Conservation (phyloP, 1,284 basidiomycete genomes). For the Ustilago lituana region DNA sequence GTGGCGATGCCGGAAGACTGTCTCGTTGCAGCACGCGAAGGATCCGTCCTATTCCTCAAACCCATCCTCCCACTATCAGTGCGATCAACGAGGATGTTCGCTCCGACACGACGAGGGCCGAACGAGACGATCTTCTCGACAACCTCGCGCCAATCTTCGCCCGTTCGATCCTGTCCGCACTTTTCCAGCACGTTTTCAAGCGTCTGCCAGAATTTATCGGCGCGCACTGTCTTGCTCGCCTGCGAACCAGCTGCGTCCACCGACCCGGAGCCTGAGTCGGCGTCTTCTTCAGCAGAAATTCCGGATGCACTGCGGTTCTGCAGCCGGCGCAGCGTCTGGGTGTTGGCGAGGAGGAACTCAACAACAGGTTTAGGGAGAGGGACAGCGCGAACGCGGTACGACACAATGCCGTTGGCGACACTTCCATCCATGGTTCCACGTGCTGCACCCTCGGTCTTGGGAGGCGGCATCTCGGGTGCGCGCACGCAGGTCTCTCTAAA, state of each 20-base stretch:
- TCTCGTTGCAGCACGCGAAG: slow-evolving; percentile 14
- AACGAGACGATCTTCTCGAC: slow-evolving; percentile 86
- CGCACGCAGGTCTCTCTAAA: slow-evolving; percentile 91
- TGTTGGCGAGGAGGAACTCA: slow-evolving; percentile 81
- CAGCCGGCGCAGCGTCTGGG: slow-evolving; percentile 69
- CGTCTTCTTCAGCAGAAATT: slow-evolving; percentile 22
- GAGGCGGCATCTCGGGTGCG: slow-evolving; percentile 80
- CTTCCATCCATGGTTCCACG: slow-evolving; percentile 82
- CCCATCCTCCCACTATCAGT: slow-evolving; percentile 45
- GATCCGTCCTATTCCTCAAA: slow-evolving; percentile 38
- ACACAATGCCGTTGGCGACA: slow-evolving; percentile 78
- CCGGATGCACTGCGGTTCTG: slow-evolving; percentile 57
- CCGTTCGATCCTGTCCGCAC: slow-evolving; percentile 71
- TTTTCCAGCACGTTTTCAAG: slow-evolving; percentile 74
- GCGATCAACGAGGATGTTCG: slow-evolving; percentile 83
- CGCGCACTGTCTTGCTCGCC: slow-evolving; percentile 49
- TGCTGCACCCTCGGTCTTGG: slow-evolving; percentile 77
- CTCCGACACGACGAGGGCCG: slow-evolving; percentile 86
- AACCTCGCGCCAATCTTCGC: slow-evolving; percentile 82
- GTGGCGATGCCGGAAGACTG: slow-evolving; percentile 36
- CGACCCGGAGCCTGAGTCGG: slow-evolving; percentile 12
- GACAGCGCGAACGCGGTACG: slow-evolving; percentile 82
- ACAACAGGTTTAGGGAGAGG: slow-evolving; percentile 79
- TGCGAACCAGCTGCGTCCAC: slow-evolving; percentile 34
- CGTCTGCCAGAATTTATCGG: slow-evolving; percentile 80